Base-by-base conservation (phyloP, 2,329 filamentous ascomycete genomes). In the Aspergillus eucalypticola region DNA sequence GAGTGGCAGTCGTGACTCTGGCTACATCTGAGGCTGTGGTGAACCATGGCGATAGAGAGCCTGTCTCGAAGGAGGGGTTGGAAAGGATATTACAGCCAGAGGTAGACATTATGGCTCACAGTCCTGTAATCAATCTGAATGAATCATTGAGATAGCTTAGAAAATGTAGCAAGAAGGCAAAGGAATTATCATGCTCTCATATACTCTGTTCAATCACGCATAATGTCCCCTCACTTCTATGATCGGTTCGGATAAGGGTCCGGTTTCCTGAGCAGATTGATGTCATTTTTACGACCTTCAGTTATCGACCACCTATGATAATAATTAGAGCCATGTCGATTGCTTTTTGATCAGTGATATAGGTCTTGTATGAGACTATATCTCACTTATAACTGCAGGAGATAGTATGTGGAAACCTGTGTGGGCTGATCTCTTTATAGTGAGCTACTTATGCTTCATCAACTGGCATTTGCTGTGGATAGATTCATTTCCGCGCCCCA, bases 31-130 rank as follows among this genome's bases (percentile, higher is more conserved):
- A 55, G 13, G 60, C 62, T 6, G 65, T 66, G 48, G 62, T 29
- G 17, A 57, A 49, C 68, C 67, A 70, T 1, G 68, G 67, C 6
- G 54, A 56, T 1, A 69, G 54, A n/a, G 44, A 29, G 10, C 66
- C 65, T 1, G 67, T 61, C 35, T 69, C 68, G 39, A 70, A 68
- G 39, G 65, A 64, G 3, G 66, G 66, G 46, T 69, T 69, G 32
- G 59, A 19, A 17, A 70, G 53, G 19, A 64, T 55, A 46, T 69
- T 69, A 58, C 65, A 65, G 10, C 58, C 29, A 23, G 62, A 64
- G 8, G 67, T 60, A 3, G 64, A 58, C 66, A 66, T 68, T n/a
- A n/a, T 49, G 23, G 23, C 8, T 1, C 13, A 13, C 10, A 3
- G 1, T 21, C 3, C 21, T 17, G 0, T 1, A 5, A 0, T 5